Evolutionary conservation across 2,329 filamentous ascomycete species (phyloP), one percentile per base, ranked within the genome.

Genomic region (Pezicula radicicola): DNA sequence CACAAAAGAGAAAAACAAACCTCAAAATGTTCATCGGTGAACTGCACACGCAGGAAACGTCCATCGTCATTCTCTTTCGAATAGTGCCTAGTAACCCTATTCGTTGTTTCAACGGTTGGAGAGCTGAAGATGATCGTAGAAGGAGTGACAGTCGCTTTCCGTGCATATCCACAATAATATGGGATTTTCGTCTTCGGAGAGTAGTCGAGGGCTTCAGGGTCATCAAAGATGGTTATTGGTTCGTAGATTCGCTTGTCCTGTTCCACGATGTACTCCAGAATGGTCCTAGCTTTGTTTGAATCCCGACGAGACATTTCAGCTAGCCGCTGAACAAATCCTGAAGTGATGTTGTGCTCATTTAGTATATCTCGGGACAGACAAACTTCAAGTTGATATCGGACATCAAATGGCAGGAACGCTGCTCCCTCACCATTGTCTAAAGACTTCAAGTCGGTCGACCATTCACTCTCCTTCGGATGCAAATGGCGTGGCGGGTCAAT

Each of bases 351-450:
- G 64, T 90, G 82, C 66, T 97, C 93, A 49, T 86, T 87, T 12
- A 99, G 72, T 21, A 84, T 76, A 0, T 85, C 84, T 27, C 87
- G 82, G 0, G 92, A 96, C n/a, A 97, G 78, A 65, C 93, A 97
- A 0, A 91, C 92, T 67, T 99, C 93, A 0, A 99, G 79, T 66
- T 96, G 91, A 64, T 97, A 99, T 15, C 90, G 81, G 1, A 96
- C 81, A 1, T 83, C 72, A 55, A 91, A 97, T 0, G 81, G 72
- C 4, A 93, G 74, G 21, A 50, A 70, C 58, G 28, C 68, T 54
- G 56, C 27, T 70, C 69, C 21, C 73, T 48, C 48, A 6, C 46
- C 48, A 19, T 47, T 44, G 53, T 19, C 56, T 48, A 51, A 60
- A 52, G 35, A 58, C n/a, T 45, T 48, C 28, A 64, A 15, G 48